These are phyloP conservation scores for Ceratobasidium papillatum DNA, from an alignment of 1,284 basidiomycete species.

Conservation along the genomic window DNA sequence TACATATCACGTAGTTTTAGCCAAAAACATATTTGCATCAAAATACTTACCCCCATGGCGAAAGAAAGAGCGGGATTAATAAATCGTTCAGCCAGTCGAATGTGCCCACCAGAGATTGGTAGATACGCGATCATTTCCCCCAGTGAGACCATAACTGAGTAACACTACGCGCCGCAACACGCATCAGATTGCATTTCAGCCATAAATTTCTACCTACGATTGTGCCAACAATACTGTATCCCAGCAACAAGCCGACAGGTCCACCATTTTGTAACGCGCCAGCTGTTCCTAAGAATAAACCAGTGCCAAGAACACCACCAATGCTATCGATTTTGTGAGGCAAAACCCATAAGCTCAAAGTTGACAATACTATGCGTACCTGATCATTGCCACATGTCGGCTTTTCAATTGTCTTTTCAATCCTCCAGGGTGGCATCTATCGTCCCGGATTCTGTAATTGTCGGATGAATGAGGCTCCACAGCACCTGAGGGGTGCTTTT, in stretches of 20 bases:
- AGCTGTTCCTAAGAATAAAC: slow-evolving; percentile 46
- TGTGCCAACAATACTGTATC: slow-evolving; percentile 61
- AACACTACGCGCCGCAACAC: slow-evolving; percentile 72
- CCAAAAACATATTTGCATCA: neutral
- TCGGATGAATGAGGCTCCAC: no score
- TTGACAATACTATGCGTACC: no score
- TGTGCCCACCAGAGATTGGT: slow-evolving; percentile 77
- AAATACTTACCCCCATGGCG: slow-evolving; percentile 68
- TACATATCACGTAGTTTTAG: neutral
- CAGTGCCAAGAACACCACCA: slow-evolving; percentile 79
- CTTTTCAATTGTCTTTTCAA: no score
- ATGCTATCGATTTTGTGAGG: slow-evolving; percentile 46
- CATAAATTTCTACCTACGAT: no score
- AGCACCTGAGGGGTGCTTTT: no score
- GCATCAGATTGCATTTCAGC: no score
- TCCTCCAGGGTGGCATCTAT: no score
- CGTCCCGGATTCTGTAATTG: no score
- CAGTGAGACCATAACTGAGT: slow-evolving; percentile 64
- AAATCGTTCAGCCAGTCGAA: slow-evolving; percentile 80
- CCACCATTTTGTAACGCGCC: slow-evolving; percentile 42
- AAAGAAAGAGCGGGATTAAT: slow-evolving; percentile 83
- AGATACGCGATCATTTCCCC: slow-evolving; percentile 74
- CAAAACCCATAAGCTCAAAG: neutral
- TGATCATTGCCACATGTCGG: slow-evolving; percentile 45
- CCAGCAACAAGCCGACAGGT: slow-evolving; percentile 46